phyloP scores from a whole-genome alignment of 306 rosid species.

The Dalbergia cochinchinensis region DNA sequence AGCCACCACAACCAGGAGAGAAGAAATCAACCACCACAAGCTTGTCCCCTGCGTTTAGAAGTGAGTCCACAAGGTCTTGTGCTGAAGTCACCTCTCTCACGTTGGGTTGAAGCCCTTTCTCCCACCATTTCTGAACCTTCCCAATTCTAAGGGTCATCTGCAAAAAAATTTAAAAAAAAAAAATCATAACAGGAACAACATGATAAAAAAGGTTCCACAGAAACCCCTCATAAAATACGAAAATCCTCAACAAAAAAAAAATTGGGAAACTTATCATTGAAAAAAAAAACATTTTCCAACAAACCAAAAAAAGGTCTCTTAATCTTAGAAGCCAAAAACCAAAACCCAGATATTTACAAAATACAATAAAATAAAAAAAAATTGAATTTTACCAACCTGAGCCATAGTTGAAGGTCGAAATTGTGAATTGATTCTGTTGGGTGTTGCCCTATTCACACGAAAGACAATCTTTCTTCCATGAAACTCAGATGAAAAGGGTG shows the following conservation, averaged over 20 bases:
- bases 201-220: not conserved
- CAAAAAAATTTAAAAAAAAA: not conserved
- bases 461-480: slow-evolving; percentile 51
- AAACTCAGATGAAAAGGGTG: slow-evolving; percentile 51
- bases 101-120: slow-evolving; percentile 77
- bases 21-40: slow-evolving; percentile 85
- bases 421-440: slow-evolving; percentile 40
- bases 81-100: slow-evolving; percentile 80
- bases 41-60: slow-evolving; percentile 76
- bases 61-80: slow-evolving; percentile 80
- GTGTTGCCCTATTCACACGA: slow-evolving; percentile 43
- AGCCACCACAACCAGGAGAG: slow-evolving; percentile 97
- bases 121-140: slow-evolving; percentile 91
- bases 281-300: not conserved
- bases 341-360: not conserved
- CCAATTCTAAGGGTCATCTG: slow-evolving; percentile 66
- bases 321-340: not conserved
- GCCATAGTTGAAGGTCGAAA: slow-evolving; percentile 47
- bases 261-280: not conserved
- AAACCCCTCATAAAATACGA: too few relatives aligned
- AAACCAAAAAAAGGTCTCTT: slow-evolving; percentile 3
- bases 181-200: not conserved
- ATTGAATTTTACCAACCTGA: slow-evolving; percentile 58
- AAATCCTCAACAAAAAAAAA: not conserved
- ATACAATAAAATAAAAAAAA: not conserved